Evolutionary conservation across 495 filamentous ascomycete species (phyloP), one percentile per base, ranked within the genome.

Genomic region (Aspergillus taichungensis): DNA sequence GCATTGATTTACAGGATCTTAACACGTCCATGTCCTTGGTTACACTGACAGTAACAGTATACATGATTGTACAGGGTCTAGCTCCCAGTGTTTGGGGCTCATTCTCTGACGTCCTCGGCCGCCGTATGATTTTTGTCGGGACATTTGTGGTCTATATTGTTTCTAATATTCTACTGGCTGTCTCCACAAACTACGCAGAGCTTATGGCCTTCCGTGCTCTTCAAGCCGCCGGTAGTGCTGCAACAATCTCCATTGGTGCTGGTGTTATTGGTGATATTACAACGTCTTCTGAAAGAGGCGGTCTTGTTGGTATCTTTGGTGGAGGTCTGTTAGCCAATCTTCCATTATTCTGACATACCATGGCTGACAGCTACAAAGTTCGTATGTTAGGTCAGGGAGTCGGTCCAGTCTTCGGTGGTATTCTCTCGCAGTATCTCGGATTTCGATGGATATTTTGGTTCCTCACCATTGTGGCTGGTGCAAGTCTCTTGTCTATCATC

Each of bases 361-460:
- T n/a, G n/a, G n/a, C 28, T 47, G 14, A 13, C 32, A 12, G n/a
- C n/a, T n/a, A n/a, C n/a, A 12, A 24, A 60, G 59, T 63, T n/a
- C 62, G 66, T 30, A 69, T 66, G 66, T 52, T 63, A 13, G 78
- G 77, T 0, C 77, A 79, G 8, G 70, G 76, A 5, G 50, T 84
- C 18, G 78, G 77, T 10, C 82, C 82, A 0, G 75, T 84, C 0
- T 72, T 87, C 30, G 85, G 84, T 11, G 84, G 83, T 0, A 49
- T 85, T 2, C 59, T 87, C 3, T 68, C 77, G 3, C 65, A 84
- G 40, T 82, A 78, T 41, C 65, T 85, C 8, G 84, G 82, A 0
- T 88, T 80, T 73, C 60, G 76, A 30, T 74, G 76, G 24, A 83
- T 85, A 43, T 88, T 88, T 60, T 87, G 82, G 83, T 84, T 87